Base-by-base conservation (phyloP, 1,284 basidiomycete species). In the Apiotrichum montevideense region DNA sequence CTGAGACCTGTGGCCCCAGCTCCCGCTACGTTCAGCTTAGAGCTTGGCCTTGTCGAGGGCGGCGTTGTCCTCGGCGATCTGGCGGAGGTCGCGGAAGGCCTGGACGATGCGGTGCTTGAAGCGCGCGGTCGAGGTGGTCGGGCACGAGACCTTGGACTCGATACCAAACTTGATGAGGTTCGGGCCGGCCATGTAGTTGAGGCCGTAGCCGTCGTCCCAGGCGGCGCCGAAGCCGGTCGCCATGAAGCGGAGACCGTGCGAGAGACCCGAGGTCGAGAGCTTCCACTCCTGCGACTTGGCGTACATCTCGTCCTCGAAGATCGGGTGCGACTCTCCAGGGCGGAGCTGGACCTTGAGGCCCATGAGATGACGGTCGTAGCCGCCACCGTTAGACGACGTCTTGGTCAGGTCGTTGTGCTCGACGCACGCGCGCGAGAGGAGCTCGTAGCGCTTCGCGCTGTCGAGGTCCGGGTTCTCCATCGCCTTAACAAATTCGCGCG, bases 101-200 rank as follows among this genome's bases (percentile, higher is more conserved):
- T 83, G 79, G n/a, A 79, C 76, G 51, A 97, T 76, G 47, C 84
- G 82, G 58, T 80, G 68, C 67, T 88, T 85, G 74, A 96, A 90
- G 33, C 63, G 58, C 9, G 80, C 78, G 9, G 92, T 94, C 34
- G 87, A 88, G 33, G 90, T 93, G 39, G 78, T 71, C 6, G 80
- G 70, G 66, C 81, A 85, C 7, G 87, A 87, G 63, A 82, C 78
- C 76, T 98, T 98, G 55, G 87, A 89, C 77, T 98, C 94, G 70
- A 98, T 86, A 2, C 95, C 95, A 77, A 98, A 95, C 77, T 94
- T 96, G 77, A 98, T 83, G 61, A 86, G 79, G 54, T 86, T 79
- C 13, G 86, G 83, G 14, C 87, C 91, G 56, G 88, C 84, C 61
- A 97, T 82, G 75, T 98, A 95, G 71, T 90, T 95, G 66, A 94